Conservation (phyloP, 2,329 filamentous ascomycete genomes). For the Teratosphaeria gauchensis region DNA sequence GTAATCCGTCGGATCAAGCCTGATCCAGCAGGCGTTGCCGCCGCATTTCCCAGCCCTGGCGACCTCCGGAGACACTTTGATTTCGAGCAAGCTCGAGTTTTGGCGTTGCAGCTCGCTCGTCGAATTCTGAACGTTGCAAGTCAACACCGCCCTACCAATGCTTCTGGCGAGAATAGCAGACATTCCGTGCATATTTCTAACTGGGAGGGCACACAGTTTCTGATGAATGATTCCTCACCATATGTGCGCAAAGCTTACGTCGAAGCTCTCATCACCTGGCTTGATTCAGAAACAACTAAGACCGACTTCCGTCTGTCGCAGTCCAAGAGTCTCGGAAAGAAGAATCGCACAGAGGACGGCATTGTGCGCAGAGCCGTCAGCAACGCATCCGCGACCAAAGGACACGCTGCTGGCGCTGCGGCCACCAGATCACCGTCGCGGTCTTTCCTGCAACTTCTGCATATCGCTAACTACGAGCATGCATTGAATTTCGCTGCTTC, state of each 20-base stretch:
- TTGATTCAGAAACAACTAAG: slow-evolving; percentile 34
- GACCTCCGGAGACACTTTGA: slow-evolving; percentile 45
- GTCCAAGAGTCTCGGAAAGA: slow-evolving; percentile 4
- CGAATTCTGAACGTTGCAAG: slow-evolving; percentile 77
- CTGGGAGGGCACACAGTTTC: slow-evolving; percentile 96
- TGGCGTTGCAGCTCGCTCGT: slow-evolving; percentile 69
- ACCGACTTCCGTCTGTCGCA: slow-evolving; percentile 15
- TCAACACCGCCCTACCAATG: slow-evolving; percentile 11
- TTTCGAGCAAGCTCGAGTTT: slow-evolving; percentile 50
- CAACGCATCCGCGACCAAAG: slow-evolving; percentile 42
- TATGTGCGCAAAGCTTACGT: slow-evolving; percentile 76
- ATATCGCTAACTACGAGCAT: slow-evolving; percentile 83
- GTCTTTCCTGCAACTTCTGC: slow-evolving; percentile 67
- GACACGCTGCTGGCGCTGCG: slow-evolving; percentile 38
- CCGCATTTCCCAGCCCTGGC: slow-evolving; percentile 27
- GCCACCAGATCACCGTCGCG: slow-evolving; percentile 35
- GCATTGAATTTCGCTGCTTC: slow-evolving; percentile 59
- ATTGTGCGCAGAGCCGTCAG: slow-evolving; percentile 57
- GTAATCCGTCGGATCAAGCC: slow-evolving; percentile 73
- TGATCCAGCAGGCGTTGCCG: slow-evolving; percentile 35
- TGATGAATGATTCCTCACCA: slow-evolving; percentile 69
- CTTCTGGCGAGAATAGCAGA: slow-evolving; percentile 37
- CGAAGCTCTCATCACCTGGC: slow-evolving; percentile 75
- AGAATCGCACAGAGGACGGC: slow-evolving; percentile 21
- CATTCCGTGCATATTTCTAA: slow-evolving; percentile 62